A percentile compares a stretch with the other conserved stretches of the same genome.
Evolutionary conservation across 345 rosid species (phyloP).

Genomic region (Camelina sativa): DNA sequence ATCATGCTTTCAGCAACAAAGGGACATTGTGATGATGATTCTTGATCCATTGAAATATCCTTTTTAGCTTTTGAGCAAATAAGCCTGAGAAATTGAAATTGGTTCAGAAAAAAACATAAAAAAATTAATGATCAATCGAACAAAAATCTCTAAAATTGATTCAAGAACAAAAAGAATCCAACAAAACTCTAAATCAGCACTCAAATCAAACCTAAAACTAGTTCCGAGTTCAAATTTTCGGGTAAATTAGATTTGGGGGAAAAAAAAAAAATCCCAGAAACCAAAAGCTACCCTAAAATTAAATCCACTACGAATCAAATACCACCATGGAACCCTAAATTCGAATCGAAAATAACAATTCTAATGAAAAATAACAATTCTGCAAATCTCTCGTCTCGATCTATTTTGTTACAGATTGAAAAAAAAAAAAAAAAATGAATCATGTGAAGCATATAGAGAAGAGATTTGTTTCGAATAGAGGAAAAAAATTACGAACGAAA

Average conservation of each 20-base stretch:
- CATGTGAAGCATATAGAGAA: neutral
- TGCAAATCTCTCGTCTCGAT: neutral
- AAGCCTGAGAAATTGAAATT: slow-evolving; percentile 10
- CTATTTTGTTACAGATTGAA: neutral
- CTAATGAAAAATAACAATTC: neutral
- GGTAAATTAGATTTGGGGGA: neutral
- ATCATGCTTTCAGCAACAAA: slow-evolving; percentile 54
- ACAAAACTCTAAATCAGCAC: neutral
- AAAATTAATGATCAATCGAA: slow-evolving; percentile 18
- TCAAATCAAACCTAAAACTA: neutral
- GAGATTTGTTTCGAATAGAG: slow-evolving; percentile 6
- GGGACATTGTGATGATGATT: slow-evolving; percentile 52
- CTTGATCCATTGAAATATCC: slow-evolving; percentile 48
- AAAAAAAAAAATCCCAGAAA: neutral
- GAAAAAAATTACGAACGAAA: neutral
- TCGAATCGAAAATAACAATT: neutral
- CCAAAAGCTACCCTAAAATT: neutral
- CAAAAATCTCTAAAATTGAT: neutral
- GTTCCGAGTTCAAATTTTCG: neutral
- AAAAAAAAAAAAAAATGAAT: neutral
- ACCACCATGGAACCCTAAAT: neutral
- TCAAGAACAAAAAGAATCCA: slow-evolving; percentile 17
- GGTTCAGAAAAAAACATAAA: no score
- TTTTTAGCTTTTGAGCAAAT: slow-evolving; percentile 14
- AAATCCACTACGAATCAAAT: neutral